Percentiles rank a stretch among this genome's conserved stretches.
Evolutionary conservation across 257 asterid species (phyloP).

Genomic region (Echites panduratus): DNA sequence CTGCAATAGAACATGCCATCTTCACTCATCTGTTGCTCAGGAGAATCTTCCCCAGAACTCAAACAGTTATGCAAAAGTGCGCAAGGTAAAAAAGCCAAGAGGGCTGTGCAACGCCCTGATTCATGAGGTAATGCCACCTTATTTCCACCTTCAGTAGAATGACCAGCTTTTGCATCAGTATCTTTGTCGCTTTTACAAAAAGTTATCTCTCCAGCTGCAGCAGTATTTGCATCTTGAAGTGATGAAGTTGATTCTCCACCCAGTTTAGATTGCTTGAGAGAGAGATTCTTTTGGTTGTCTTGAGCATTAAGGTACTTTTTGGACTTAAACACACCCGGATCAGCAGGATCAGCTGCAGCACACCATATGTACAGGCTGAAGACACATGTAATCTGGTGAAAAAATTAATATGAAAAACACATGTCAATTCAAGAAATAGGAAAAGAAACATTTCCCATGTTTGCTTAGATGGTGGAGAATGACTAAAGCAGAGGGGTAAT

Average conservation of each 20-base stretch:
- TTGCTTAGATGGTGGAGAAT: background rate
- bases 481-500: background rate
- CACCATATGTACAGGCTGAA: conserved; percentile 94
- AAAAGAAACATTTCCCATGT: background rate
- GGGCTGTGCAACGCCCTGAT: conserved; percentile 26
- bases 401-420: background rate
- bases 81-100: conserved; percentile 63
- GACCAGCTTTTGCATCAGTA: conserved; percentile 34
- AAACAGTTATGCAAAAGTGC: conserved; percentile 45
- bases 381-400: conserved; percentile 59
- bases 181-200: conserved; percentile 29
- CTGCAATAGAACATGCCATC: conserved; percentile 99
- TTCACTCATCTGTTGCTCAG: conserved; percentile 66
- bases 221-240: conserved; percentile 43
- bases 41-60: conserved; percentile 46
- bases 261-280: conserved; percentile 37
- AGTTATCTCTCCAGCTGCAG: conserved; percentile 35
- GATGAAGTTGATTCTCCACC: conserved; percentile 63
- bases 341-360: conserved; percentile 96
- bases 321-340: conserved; percentile 78
- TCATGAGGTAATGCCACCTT: conserved; percentile 22
- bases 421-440: conserved; percentile 6
- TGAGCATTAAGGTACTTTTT: conserved; percentile 63
- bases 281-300: conserved; percentile 36
- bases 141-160: conserved; percentile 30